Conservation (phyloP, 352 stramenopile species). For the Elongisporangium prolatum region DNA sequence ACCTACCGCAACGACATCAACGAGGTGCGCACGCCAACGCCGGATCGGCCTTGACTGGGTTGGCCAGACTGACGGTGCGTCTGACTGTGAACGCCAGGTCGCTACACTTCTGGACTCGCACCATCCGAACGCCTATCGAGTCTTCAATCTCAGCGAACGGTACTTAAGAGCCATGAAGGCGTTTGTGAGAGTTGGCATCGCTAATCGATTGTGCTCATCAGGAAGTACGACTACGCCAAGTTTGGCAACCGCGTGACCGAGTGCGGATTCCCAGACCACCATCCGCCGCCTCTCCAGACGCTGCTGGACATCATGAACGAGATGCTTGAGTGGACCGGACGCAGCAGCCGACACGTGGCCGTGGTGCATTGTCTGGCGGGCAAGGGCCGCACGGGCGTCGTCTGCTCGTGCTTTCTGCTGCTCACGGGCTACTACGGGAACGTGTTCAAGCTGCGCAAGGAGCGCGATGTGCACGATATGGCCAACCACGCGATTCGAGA, state of each 20-base stretch:
- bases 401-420: slow-evolving; percentile 80
- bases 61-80: background rate
- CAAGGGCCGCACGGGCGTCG: slow-evolving; percentile 77
- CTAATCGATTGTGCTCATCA: slow-evolving; percentile 3
- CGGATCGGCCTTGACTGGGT: background rate
- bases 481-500: slow-evolving; percentile 64
- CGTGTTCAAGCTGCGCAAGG: slow-evolving; percentile 58
- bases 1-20: slow-evolving; percentile 85
- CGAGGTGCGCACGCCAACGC: slow-evolving; percentile 25
- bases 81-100: slow-evolving; percentile 21
- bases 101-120: slow-evolving; percentile 61
- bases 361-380: slow-evolving; percentile 80
- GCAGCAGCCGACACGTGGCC: slow-evolving; percentile 60
- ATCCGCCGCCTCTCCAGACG: slow-evolving; percentile 69
- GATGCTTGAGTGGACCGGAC: slow-evolving; percentile 72
- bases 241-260: slow-evolving; percentile 70
- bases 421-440: slow-evolving; percentile 71
- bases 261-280: slow-evolving; percentile 79
- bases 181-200: too few species aligned
- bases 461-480: slow-evolving; percentile 56
- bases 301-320: slow-evolving; percentile 84
- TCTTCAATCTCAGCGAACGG: slow-evolving; percentile 85
- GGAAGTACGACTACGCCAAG: slow-evolving; percentile 68
- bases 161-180: slow-evolving; percentile 7
- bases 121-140: slow-evolving; percentile 59